Percentiles rank a stretch among this genome's conserved stretches.
Evolutionary conservation across 371 early-diverging fungal genomes (phyloP).

Genomic region (Zopfochytrium polystomum): DNA sequence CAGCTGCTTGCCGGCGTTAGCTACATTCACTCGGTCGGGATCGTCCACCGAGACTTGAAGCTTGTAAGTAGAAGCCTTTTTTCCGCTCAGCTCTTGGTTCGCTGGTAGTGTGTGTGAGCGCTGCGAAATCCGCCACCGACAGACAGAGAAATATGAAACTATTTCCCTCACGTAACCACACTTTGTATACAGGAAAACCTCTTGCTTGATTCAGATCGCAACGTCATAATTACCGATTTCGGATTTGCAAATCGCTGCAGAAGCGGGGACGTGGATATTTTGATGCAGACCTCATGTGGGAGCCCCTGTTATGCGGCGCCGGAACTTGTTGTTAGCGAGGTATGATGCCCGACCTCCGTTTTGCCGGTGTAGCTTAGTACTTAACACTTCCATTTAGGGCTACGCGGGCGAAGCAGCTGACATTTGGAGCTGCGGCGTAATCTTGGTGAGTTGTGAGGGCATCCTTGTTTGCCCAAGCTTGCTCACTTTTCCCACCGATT

Average conservation of each 20-base stretch:
- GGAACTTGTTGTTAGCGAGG: constrained; percentile 91
- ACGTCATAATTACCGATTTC: constrained; percentile 97
- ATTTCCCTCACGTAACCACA: background rate
- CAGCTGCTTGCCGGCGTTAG: constrained; percentile 83
- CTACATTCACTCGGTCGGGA: constrained; percentile 58
- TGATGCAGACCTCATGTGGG: constrained; percentile 91
- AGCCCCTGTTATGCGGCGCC: constrained; percentile 98
- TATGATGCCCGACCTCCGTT: constrained; percentile 31
- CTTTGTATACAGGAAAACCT: constrained; percentile 73
- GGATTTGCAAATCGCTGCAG: constrained; percentile 89
- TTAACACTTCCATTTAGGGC: constrained; percentile 28
- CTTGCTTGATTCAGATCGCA: constrained; percentile 75
- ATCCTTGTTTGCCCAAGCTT: no score
- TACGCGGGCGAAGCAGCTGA: constrained; percentile 96
- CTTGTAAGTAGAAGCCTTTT: no score
- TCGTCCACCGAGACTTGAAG: constrained; percentile 70
- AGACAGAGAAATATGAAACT: no score
- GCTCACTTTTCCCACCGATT: background rate
- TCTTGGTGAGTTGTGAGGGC: constrained; percentile 68
- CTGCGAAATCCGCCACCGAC: no score
- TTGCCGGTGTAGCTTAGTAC: background rate
- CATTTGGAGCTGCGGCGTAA: constrained; percentile 94
- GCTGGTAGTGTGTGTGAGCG: no score
- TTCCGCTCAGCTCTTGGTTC: no score
- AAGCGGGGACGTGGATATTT: constrained; percentile 19